Base-by-base conservation (phyloP, 371 early-diverging fungal species). In the Mortierella sp. region DNA sequence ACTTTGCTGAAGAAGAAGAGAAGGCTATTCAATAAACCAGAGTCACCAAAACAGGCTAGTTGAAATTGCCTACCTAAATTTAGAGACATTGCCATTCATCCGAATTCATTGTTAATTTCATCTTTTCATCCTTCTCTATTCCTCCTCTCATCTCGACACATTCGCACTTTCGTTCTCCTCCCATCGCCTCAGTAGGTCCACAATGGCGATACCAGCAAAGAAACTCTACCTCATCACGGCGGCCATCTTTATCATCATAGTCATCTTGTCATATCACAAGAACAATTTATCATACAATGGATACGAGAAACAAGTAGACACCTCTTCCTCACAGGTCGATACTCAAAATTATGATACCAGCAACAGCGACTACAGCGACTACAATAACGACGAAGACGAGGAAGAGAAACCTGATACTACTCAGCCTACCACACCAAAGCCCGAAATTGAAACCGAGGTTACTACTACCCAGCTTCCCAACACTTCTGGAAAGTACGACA, bases 401-500 rank as follows among this genome's bases (percentile, higher is more conserved):
- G 53, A 53, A 11, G 58, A 58, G 6, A 32, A 32, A 58, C 24
- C 32, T 11, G 22, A 58, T 33, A 24, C 40, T 50, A 45, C 2
- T 28, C 28, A 45, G 7, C 4, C 13, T 11, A 43, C 16, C 48
- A 48, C 61, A 13, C 62, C 67, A 21, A 47, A 41, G 10, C 41
- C 52, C 16, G 62, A 11, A 28, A 40, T 40, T 15, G 58, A 22
- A 16, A 22, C 28, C 13, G 38, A 9, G 13, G 9, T 48, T 15
- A 21, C 57, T n/a, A n/a, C 52, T 16, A 43, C 43, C 15, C 43
- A 43, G 43, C 7, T 16, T 19, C 78, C 78, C 41, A 85, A 86
- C 50, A 71, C 60, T 16, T 77, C 85, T 32, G 72, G 76, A n/a
- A 86, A 86, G 47, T 88, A 86, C 47, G 84, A 81, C 33, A 85